Percentiles rank a stretch among this genome's conserved stretches.
Conservation (phyloP, 2,329 filamentous ascomycete species). For the Pyricularia grisea region DNA sequence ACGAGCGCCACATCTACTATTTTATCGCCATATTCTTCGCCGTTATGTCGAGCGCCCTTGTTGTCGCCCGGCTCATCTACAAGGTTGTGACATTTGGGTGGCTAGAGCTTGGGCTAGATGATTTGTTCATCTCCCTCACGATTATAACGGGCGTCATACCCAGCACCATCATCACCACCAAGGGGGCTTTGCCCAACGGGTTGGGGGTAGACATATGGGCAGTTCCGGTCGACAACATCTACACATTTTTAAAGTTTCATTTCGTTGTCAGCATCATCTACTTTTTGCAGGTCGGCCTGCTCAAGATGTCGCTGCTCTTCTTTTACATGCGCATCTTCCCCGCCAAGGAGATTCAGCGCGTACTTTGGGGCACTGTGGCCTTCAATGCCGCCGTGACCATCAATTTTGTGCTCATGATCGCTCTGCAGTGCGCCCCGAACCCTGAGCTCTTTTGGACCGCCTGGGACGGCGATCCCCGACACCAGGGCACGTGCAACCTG, state of each 20-base stretch:
- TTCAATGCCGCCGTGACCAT: conserved; percentile 20
- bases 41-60: conserved; percentile 23
- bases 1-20: conserved; percentile 21
- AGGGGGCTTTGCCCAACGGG: conserved; percentile 14
- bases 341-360: conserved; percentile 13
- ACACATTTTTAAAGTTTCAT: conserved; percentile 20
- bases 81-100: conserved; percentile 21
- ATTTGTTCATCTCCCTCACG: not conserved
- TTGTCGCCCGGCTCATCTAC: conserved; percentile 26
- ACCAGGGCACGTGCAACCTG: conserved; percentile 32
- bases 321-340: conserved; percentile 26
- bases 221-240: conserved; percentile 28
- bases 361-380: conserved; percentile 19
- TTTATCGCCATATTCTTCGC: conserved; percentile 20
- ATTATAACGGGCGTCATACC: not conserved
- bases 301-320: conserved; percentile 25
- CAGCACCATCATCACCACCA: not conserved
- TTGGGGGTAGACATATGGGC: conserved; percentile 35
- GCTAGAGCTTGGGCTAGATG: conserved; percentile 8
- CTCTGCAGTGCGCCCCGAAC: conserved; percentile 38
- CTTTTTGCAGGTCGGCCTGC: conserved; percentile 18
- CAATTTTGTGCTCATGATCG: conserved; percentile 20
- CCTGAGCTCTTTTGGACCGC: conserved; percentile 35
- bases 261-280: conserved; percentile 21
- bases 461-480: conserved; percentile 32